Evolutionary conservation across 768 basidiomycete genomes (phyloP).

Genomic region (Pisolithus albus): DNA sequence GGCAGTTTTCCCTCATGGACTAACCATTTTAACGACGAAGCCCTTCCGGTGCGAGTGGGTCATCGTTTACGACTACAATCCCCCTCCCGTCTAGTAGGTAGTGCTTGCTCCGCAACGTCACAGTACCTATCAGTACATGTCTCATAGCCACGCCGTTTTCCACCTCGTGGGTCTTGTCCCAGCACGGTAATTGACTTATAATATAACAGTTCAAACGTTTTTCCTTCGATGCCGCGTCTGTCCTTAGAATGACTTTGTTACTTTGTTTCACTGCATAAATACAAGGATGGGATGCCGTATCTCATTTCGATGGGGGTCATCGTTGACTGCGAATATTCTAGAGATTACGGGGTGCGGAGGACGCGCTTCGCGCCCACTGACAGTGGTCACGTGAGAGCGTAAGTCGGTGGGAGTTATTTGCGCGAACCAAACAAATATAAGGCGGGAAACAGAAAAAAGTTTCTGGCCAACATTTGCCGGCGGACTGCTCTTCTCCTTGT

Average conservation of each 20-base stretch:
- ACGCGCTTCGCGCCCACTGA: neutral
- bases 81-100: neutral
- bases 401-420: neutral
- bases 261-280: too few species aligned
- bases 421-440: slow-evolving; percentile 17
- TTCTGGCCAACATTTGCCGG: neutral
- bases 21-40: neutral
- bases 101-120: neutral
- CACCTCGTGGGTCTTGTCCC: neutral
- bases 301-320: too few species aligned
- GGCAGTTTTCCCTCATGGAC: neutral
- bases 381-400: neutral
- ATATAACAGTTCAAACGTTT: neutral
- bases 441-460: slow-evolving; percentile 12
- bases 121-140: neutral
- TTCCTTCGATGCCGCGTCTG: neutral
- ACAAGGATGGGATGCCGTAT: too few species aligned
- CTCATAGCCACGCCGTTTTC: neutral
- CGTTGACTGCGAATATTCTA: neutral
- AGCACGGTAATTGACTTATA: neutral
- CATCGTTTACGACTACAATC: neutral
- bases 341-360: neutral
- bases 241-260: too few species aligned
- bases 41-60: neutral
- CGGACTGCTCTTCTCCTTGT: slow-evolving; percentile 9